phyloP scores from a whole-genome alignment of 768 basidiomycete species.

The Termitomyces sp. region DNA sequence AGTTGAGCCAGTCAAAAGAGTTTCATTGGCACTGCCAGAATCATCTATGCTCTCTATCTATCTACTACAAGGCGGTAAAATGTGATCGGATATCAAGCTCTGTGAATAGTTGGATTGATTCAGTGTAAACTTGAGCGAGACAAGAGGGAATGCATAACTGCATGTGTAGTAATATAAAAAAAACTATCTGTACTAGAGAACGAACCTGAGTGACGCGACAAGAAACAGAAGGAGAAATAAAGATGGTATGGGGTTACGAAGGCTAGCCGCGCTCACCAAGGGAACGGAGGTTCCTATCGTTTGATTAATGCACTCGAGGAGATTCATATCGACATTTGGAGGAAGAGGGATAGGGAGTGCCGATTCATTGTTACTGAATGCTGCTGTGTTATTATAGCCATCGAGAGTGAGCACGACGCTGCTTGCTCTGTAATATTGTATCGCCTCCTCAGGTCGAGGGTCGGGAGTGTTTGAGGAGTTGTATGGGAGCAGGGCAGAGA shows the following conservation, averaged over 20 bases:
- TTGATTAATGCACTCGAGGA: background rate
- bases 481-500: conserved; percentile 15
- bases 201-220: background rate
- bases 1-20: no score
- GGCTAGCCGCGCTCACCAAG: background rate
- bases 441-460: conserved; percentile 40
- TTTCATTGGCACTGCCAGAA: no score
- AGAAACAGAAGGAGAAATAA: background rate
- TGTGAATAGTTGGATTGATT: background rate
- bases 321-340: background rate
- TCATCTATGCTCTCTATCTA: no score
- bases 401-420: conserved; percentile 57
- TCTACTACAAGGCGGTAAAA: no score
- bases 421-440: conserved; percentile 68
- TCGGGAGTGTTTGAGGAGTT: conserved; percentile 18
- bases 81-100: background rate
- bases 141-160: background rate
- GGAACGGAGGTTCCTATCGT: background rate
- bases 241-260: background rate
- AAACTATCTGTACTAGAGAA: background rate
- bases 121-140: background rate
- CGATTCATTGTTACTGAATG: background rate
- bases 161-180: background rate
- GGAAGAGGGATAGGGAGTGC: background rate
- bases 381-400: conserved; percentile 59